phyloP scores from a whole-genome alignment of 139 green algal genomes.

The Micractinium conductrix region DNA sequence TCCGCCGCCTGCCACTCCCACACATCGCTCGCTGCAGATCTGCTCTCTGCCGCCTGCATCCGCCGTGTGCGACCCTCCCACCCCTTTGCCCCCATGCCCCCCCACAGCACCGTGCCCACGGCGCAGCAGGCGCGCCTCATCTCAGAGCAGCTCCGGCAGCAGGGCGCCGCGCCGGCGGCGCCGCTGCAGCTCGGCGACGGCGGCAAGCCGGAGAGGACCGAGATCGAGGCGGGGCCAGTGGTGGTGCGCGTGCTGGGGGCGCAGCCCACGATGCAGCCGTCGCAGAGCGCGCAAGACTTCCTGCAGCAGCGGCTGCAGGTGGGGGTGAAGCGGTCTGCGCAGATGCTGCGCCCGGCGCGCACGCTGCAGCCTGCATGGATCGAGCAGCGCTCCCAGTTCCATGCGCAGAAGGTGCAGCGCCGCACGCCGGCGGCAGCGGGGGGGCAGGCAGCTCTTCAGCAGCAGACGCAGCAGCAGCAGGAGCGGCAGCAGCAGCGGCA shows the following conservation, averaged over 20 bases:
- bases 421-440: background rate
- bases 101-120: constrained; percentile 9
- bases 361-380: constrained; percentile 8
- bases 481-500: background rate
- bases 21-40: too few species aligned
- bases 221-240: constrained; percentile 19
- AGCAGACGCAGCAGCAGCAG: background rate
- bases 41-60: too few species aligned
- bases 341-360: constrained; percentile 1
- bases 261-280: background rate
- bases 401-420: too few species aligned
- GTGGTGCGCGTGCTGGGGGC: constrained; percentile 20
- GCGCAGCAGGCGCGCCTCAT: constrained; percentile 12
- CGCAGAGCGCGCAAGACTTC: constrained; percentile 21
- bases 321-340: constrained; percentile 22
- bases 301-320: constrained; percentile 26
- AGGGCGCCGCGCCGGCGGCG: background rate
- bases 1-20: too few species aligned
- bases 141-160: constrained; percentile 24
- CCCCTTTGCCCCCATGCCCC: background rate
- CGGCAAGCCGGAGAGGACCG: background rate
- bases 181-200: background rate
- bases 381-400: too few species aligned
- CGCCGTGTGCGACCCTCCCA: too few species aligned
- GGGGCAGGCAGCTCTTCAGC: background rate